Conservation (phyloP, 2,329 filamentous ascomycete genomes). For the Juglanconis oblonga region DNA sequence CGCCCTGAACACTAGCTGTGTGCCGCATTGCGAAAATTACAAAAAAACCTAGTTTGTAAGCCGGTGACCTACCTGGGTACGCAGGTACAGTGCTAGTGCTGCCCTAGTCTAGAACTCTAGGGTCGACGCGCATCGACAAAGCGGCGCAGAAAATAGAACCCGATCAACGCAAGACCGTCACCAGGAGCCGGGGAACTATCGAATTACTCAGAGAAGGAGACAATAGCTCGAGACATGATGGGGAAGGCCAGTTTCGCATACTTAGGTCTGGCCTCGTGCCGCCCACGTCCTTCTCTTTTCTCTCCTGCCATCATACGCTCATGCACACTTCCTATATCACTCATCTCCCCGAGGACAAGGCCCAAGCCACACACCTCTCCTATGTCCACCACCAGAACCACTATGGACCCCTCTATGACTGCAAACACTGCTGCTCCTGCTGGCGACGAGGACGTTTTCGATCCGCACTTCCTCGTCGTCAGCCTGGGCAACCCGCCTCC, state of each 20-base stretch:
- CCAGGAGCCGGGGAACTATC: not conserved
- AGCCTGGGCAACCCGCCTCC: conserved; percentile 81
- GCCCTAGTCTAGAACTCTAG: not conserved
- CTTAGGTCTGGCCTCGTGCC: not conserved
- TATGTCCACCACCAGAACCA: not conserved
- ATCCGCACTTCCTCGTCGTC: conserved; percentile 69
- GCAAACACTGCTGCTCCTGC: not conserved
- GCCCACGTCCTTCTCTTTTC: not conserved
- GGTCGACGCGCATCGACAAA: not conserved
- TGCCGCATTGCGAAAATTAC: no score
- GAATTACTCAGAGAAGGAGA: not conserved
- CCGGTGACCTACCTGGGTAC: not conserved
- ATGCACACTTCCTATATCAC: not conserved
- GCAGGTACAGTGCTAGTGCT: no score
- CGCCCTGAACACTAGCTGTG: no score
- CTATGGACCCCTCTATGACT: not conserved
- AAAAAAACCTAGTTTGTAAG: not conserved
- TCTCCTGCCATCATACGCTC: not conserved
- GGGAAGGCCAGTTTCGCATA: not conserved
- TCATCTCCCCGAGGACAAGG: not conserved
- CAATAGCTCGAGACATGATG: not conserved
- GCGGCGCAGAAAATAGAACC: not conserved
- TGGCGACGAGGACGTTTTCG: conserved; percentile 17
- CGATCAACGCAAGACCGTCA: not conserved
- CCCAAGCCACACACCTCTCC: not conserved